phyloP scores from a whole-genome alignment of 169 alveolate genomes.

The Eimeria brunetti region DNA sequence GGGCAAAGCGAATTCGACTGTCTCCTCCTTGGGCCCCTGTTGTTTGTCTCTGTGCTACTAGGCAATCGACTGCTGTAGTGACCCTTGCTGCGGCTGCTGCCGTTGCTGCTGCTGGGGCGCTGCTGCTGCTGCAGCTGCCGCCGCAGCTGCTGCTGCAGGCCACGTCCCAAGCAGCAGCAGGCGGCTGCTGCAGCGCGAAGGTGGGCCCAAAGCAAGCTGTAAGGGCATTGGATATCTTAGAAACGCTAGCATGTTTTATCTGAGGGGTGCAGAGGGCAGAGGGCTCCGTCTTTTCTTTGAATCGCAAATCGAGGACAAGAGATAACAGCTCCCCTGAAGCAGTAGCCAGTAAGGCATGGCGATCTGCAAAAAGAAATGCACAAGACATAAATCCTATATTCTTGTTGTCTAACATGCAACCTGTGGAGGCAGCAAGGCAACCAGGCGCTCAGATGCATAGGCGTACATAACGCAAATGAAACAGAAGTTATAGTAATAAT shows the following conservation, averaged over 20 bases:
- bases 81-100: not conserved
- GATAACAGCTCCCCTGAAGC: constrained; percentile 74
- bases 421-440: not conserved
- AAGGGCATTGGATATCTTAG: constrained; percentile 47
- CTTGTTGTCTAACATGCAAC: not conserved
- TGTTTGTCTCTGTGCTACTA: constrained; percentile 43
- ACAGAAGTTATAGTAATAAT: not conserved
- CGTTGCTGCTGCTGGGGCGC: not conserved
- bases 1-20: constrained; percentile 24
- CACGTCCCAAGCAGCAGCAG: not conserved
- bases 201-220: constrained; percentile 60
- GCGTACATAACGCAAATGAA: not conserved
- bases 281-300: not conserved
- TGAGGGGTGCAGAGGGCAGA: not conserved
- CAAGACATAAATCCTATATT: not conserved
- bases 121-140: not conserved
- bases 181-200: constrained; percentile 19
- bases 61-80: constrained; percentile 15
- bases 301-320: constrained; percentile 30
- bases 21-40: not conserved
- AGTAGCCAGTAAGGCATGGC: constrained; percentile 78
- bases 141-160: constrained; percentile 25
- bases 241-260: constrained; percentile 77
- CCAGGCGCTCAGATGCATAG: not conserved
- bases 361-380: constrained; percentile 37